phyloP scores from a whole-genome alignment of 2,329 filamentous ascomycete species.

The Gremmenia infestans region DNA sequence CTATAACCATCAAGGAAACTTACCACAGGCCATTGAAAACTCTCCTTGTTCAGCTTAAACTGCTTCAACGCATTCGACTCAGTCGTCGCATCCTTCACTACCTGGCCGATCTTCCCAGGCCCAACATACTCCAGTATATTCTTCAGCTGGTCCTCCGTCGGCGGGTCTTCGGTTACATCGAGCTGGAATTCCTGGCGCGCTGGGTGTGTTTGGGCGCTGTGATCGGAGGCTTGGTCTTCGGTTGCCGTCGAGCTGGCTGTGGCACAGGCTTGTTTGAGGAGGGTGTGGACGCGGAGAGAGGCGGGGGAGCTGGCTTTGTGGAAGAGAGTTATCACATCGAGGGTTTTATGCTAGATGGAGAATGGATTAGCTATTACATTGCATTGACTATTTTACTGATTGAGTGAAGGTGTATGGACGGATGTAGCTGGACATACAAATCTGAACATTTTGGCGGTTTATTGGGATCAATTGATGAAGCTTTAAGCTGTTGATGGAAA shows the following conservation, averaged over 20 bases:
- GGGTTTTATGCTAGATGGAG: conserved; percentile 60
- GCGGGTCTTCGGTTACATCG: conserved; percentile 72
- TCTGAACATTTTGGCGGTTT: conserved; percentile 31
- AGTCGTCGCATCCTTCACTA: conserved; percentile 70
- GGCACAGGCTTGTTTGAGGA: conserved; percentile 77
- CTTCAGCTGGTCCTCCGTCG: conserved; percentile 76
- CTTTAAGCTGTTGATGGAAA: conserved; percentile 9
- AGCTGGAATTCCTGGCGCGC: conserved; percentile 71
- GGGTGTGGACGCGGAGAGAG: conserved; percentile 66
- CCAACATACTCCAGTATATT: conserved; percentile 83
- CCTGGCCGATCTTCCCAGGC: conserved; percentile 49
- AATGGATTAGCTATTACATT: neutral
- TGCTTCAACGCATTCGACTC: conserved; percentile 74
- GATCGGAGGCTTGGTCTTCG: conserved; percentile 67
- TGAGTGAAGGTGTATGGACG: neutral
- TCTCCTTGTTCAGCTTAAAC: conserved; percentile 64
- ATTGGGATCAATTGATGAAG: conserved; percentile 3
- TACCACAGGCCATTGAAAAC: conserved; percentile 74
- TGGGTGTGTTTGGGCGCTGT: conserved; percentile 51
- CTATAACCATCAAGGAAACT: conserved; percentile 32
- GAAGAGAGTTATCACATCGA: conserved; percentile 94
- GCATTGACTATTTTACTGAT: neutral
- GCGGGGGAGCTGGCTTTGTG: conserved; percentile 72
- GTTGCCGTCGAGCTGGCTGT: conserved; percentile 63
- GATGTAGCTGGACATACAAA: conserved; percentile 25